Percentiles rank a stretch among this genome's conserved stretches.
phyloP scores from a whole-genome alignment of 2,329 filamentous ascomycete genomes.

The Diaporthe citriasiana region DNA sequence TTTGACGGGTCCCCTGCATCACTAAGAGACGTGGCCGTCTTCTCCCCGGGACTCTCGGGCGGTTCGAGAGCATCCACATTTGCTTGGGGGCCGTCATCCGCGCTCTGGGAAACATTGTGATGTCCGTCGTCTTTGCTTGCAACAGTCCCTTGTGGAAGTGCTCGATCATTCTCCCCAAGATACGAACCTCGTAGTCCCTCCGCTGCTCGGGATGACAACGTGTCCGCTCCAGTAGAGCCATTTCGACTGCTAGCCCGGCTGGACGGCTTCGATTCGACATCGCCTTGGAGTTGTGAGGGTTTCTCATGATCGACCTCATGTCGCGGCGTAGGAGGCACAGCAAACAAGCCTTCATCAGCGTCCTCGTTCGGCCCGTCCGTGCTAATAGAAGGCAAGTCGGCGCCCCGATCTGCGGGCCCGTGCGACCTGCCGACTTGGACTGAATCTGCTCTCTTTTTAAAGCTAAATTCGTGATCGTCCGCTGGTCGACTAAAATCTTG shows the following conservation, averaged over 20 bases:
- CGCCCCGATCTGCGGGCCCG: background rate
- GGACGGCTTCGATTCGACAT: background rate
- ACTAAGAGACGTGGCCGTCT: background rate
- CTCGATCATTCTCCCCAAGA: background rate
- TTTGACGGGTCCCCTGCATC: background rate
- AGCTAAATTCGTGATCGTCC: slow-evolving; percentile 12
- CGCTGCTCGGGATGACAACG: background rate
- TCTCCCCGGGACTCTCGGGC: background rate
- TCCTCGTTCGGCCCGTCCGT: slow-evolving; percentile 33
- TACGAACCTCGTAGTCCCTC: background rate
- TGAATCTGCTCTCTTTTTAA: slow-evolving; percentile 28
- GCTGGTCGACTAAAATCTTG: background rate
- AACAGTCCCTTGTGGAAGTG: background rate
- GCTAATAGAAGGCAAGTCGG: slow-evolving; percentile 11
- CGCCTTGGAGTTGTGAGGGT: background rate
- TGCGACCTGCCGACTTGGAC: slow-evolving; percentile 10
- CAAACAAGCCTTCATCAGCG: slow-evolving; percentile 36
- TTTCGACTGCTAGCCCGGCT: slow-evolving; percentile 15
- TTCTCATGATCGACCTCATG: slow-evolving; percentile 7
- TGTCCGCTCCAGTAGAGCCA: slow-evolving; percentile 4
- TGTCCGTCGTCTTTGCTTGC: background rate
- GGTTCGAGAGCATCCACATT: background rate
- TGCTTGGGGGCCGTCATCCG: background rate
- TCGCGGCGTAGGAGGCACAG: slow-evolving; percentile 38
- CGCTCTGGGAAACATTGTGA: background rate